phyloP scores from a whole-genome alignment of 345 rosid species.

The sweet orange (Citrus sinensis) region DNA sequence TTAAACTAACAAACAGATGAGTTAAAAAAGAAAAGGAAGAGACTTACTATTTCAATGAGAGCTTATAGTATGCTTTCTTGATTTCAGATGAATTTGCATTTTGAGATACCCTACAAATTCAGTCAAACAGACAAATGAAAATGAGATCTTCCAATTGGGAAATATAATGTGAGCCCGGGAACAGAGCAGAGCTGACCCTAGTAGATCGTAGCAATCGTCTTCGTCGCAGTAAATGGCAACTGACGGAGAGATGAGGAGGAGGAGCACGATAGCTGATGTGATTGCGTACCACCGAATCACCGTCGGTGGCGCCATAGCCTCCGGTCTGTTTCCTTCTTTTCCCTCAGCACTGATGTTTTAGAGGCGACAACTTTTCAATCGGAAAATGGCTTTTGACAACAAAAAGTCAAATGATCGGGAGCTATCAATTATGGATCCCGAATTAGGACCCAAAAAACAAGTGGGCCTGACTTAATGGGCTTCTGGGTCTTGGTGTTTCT shows the following conservation, averaged over 20 bases:
- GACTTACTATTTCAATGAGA: conserved; percentile 78
- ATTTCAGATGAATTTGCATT: conserved; percentile 86
- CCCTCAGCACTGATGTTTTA: background rate
- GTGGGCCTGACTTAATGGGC: background rate
- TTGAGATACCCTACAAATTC: conserved; percentile 68
- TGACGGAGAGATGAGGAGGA: conserved; percentile 45
- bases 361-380: background rate
- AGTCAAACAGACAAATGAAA: background rate
- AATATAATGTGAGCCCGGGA: conserved; percentile 2
- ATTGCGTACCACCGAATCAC: conserved; percentile 45
- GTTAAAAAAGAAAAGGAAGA: conserved; percentile 3
- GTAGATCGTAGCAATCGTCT: conserved; percentile 94
- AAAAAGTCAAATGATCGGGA: background rate
- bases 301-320: conserved; percentile 61
- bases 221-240: conserved; percentile 90
- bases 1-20: conserved; percentile 7
- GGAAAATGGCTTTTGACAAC: background rate
- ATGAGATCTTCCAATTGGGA: background rate
- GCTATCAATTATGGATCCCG: background rate
- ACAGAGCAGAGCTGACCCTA: conserved; percentile 44
- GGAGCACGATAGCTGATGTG: conserved; percentile 33
- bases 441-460: background rate
- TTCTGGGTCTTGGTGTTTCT: background rate
- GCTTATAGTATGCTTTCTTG: conserved; percentile 93
- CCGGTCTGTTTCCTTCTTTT: conserved; percentile 1